Evolutionary conservation across 1,139 yeast genomes (phyloP), one percentile per base, ranked within the genome.

Genomic region (Eremothecium cymbalariae): DNA sequence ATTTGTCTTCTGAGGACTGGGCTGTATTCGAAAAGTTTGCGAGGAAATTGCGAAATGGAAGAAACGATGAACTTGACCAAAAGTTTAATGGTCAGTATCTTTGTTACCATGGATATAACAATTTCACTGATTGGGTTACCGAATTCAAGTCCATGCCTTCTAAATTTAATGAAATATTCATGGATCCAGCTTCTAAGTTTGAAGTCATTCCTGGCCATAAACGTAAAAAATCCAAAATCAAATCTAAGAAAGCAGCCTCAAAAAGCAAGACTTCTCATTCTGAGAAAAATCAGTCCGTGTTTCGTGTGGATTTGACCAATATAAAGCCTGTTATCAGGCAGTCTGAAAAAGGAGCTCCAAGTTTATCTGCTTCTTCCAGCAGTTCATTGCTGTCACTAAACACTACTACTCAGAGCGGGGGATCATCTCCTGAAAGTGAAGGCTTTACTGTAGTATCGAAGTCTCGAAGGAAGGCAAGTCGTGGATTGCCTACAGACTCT

Each of bases 171-270:
- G 68, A 64, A 22, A 49, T 55, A 2, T 79, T 74, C 43, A 65
- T 78, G 55, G 67, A 68, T 40, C 57, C 63, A 3, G 61, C 60
- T 15, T 50, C 55, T 16, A 40, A 47, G 6, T 73, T 75, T 45
- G 68, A 62, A 24, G 78, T 83, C 2, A 48, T 72, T 30, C 51
- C 73, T 33, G 78, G 73, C 49, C 45, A 60, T 2, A 46, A 41
- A 28, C 16, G 20, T 16, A 32, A 33, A 19, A 38, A 38, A 25
- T 24, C 13, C 16, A 18, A 20, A 12, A 5, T 26, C 7, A 27
- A 23, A 13, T 7, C 18, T 9, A 33, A 33, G 33, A 28, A 31
- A 17, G 22, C 26, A 11, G 24, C 3, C 6, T 5, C 24, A 5
- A n/a, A n/a, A n/a, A n/a, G n/a, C n/a, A n/a, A n/a, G n/a, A n/a